Conservation (phyloP, 1,284 basidiomycete genomes). For the Microbotryum intermedium region DNA sequence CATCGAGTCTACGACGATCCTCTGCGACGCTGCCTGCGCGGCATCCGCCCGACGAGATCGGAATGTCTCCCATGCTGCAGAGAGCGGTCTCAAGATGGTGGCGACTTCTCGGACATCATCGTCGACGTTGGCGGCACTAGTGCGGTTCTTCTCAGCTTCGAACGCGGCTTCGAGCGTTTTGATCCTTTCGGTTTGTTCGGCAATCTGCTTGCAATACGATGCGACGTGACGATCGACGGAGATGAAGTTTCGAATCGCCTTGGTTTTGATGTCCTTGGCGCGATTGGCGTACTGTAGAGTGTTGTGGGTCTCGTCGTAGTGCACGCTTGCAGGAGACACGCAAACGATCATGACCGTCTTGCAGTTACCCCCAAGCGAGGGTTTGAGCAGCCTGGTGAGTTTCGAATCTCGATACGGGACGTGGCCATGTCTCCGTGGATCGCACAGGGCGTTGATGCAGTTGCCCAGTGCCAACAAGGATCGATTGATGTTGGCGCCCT, state of each 20-base stretch:
- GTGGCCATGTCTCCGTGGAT: slow-evolving; percentile 68
- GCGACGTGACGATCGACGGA: slow-evolving; percentile 87
- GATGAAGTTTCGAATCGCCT: slow-evolving; percentile 77
- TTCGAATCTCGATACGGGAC: slow-evolving; percentile 95
- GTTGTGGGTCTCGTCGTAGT: slow-evolving; percentile 96
- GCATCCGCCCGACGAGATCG: slow-evolving; percentile 2
- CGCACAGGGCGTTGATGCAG: slow-evolving; percentile 94
- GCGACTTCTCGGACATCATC: slow-evolving; percentile 17
- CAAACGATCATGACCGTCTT: slow-evolving; percentile 90
- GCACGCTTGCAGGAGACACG: slow-evolving; percentile 81
- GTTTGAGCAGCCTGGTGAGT: slow-evolving; percentile 88
- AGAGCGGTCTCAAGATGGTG: slow-evolving; percentile 13
- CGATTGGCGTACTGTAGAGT: slow-evolving; percentile 91
- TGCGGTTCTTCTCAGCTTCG: slow-evolving; percentile 6
- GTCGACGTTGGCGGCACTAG: slow-evolving; percentile 13
- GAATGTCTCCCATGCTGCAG: slow-evolving; percentile 14
- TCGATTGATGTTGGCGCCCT: slow-evolving; percentile 96
- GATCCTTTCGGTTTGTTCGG: slow-evolving; percentile 35
- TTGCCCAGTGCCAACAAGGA: slow-evolving; percentile 88
- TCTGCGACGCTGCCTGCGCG: slow-evolving; percentile 9
- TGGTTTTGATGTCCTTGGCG: slow-evolving; percentile 94
- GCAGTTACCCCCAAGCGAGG: slow-evolving; percentile 93
- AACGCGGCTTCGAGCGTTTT: slow-evolving; percentile 28
- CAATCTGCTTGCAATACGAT: slow-evolving; percentile 52
- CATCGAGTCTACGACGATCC: background rate